Evolutionary conservation across 2,329 filamentous ascomycete genomes (phyloP).

Genomic region (Phialocephala sp.): DNA sequence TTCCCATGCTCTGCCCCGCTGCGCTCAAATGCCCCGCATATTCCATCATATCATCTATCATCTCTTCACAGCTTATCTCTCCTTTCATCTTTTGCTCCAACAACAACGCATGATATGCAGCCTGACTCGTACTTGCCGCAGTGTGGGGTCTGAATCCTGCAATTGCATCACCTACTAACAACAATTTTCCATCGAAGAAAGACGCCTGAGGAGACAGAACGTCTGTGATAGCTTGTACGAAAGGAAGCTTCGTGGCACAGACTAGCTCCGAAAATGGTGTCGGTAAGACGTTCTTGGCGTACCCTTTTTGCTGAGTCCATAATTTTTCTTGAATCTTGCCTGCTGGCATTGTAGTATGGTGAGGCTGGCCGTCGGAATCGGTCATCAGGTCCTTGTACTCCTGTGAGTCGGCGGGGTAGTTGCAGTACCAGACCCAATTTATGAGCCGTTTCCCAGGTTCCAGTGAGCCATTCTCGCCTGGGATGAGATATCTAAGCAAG

Average conservation of each 20-base stretch:
- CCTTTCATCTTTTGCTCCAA: constrained; percentile 26
- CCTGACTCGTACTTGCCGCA: constrained; percentile 50
- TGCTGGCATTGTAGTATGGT: constrained; percentile 33
- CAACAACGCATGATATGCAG: constrained; percentile 40
- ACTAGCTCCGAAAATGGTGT: constrained; percentile 20
- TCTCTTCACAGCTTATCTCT: constrained; percentile 19
- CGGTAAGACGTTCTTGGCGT: constrained; percentile 24
- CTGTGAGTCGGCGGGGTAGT: constrained; percentile 31
- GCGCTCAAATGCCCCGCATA: constrained; percentile 19
- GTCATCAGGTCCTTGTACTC: constrained; percentile 42
- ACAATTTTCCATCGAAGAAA: constrained; percentile 42
- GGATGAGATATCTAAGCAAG: constrained; percentile 48
- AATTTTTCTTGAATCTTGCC: constrained; percentile 27
- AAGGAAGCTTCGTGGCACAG: constrained; percentile 38
- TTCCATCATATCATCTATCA: constrained; percentile 23
- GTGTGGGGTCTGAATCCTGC: constrained; percentile 53
- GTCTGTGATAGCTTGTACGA: constrained; percentile 50
- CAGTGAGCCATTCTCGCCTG: constrained; percentile 46
- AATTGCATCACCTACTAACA: constrained; percentile 50
- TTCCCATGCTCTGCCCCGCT: constrained; percentile 15
- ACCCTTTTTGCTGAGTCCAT: constrained; percentile 26
- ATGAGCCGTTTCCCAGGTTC: constrained; percentile 48
- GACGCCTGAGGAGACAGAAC: constrained; percentile 44
- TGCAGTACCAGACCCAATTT: constrained; percentile 54
- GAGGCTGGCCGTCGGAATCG: constrained; percentile 38